A percentile compares a stretch with the other conserved stretches of the same genome.
Conservation (phyloP, 1,284 basidiomycete species). For the Fomitopsis pinicola region DNA sequence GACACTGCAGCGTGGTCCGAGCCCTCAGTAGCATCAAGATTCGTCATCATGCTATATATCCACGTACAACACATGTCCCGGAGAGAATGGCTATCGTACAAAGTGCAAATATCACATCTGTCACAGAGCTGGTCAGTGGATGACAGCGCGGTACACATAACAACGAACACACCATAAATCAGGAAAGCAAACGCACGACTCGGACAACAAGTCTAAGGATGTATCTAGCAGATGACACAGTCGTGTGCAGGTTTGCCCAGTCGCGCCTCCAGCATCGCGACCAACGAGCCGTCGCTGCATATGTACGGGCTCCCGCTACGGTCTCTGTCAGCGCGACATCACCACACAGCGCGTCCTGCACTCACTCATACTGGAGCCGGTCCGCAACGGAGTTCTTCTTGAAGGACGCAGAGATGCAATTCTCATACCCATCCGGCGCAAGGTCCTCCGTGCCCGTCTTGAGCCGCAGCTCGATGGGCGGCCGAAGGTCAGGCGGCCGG, state of each 20-base stretch:
- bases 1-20: no score
- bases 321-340: neutral
- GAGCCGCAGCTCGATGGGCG: constrained; percentile 39
- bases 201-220: neutral
- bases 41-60: no score
- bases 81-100: no score
- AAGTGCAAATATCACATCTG: no score
- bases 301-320: neutral
- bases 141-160: no score
- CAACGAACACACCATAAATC: neutral
- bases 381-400: constrained; percentile 40
- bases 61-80: no score
- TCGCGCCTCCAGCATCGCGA: neutral
- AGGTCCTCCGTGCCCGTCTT: constrained; percentile 28
- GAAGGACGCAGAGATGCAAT: constrained; percentile 36
- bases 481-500: constrained; percentile 26
- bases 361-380: constrained; percentile 52
- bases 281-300: neutral
- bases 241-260: neutral
- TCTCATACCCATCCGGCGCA: constrained; percentile 5
- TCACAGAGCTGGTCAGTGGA: no score
- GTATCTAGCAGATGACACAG: neutral
- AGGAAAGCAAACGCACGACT: neutral
- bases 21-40: no score
- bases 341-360: constrained; percentile 7